A percentile compares a stretch with the other conserved stretches of the same genome.
phyloP scores from a whole-genome alignment of 2,329 filamentous ascomycete species.

The Ceratocystis papillata region DNA sequence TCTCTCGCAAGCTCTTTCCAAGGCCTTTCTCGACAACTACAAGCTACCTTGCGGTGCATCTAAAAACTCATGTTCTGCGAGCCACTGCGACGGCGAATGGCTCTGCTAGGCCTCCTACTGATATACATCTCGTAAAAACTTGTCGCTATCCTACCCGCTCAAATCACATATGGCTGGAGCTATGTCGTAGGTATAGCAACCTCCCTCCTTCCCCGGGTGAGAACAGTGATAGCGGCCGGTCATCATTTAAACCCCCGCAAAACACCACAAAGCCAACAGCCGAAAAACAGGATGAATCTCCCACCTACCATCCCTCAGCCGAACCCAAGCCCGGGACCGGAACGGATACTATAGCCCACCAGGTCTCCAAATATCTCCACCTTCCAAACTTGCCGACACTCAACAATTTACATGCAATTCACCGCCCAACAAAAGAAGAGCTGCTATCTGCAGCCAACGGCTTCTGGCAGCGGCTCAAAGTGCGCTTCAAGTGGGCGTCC shows the following conservation, averaged over 20 bases:
- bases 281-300: background rate
- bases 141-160: background rate
- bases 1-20: background rate
- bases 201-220: background rate
- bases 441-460: conserved; percentile 81
- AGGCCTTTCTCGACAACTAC: background rate
- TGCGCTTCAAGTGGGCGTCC: conserved; percentile 95
- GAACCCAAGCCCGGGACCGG: conserved; percentile 23
- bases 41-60: background rate
- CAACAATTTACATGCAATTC: conserved; percentile 15
- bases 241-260: background rate
- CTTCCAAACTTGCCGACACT: conserved; percentile 50
- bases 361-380: conserved; percentile 50
- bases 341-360: conserved; percentile 38
- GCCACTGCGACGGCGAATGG: background rate
- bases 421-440: conserved; percentile 80
- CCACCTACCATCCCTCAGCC: background rate
- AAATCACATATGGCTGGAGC: background rate
- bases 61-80: background rate
- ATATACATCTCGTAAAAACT: background rate
- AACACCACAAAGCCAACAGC: background rate
- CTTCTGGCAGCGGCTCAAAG: conserved; percentile 80
- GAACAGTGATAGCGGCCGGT: background rate
- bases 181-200: conserved; percentile 3
- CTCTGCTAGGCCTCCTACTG: no score